Conservation (phyloP, 768 basidiomycete species). For the Pholiota conissans region DNA sequence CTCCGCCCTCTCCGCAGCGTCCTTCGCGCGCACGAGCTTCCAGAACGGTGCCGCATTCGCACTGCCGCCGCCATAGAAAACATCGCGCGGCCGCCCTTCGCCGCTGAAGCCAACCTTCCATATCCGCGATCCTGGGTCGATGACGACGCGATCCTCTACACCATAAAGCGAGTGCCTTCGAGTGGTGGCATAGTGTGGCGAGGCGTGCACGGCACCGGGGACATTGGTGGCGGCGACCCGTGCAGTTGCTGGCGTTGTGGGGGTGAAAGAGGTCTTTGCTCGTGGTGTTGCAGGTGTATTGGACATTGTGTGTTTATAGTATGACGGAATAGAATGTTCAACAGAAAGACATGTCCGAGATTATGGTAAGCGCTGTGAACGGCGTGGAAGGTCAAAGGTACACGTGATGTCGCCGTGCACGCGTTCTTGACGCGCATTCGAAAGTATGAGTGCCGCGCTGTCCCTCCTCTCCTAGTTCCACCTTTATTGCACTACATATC, state of each 20-base stretch:
- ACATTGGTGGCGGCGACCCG: slow-evolving; percentile 44
- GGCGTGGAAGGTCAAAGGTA: too few relatives aligned
- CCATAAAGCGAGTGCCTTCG: slow-evolving; percentile 94
- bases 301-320: slow-evolving; percentile 34
- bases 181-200: slow-evolving; percentile 83
- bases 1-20: slow-evolving; percentile 62
- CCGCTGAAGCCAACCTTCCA: slow-evolving; percentile 99
- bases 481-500: too few relatives aligned
- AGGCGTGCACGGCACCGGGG: slow-evolving; percentile 53
- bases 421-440: not conserved
- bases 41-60: slow-evolving; percentile 51
- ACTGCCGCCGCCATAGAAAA: slow-evolving; percentile 60
- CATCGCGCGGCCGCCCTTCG: slow-evolving; percentile 86
- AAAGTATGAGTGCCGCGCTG: not conserved
- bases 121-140: slow-evolving; percentile 90
- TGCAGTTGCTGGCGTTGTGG: slow-evolving; percentile 58
- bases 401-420: not conserved
- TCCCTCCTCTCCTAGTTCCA: too few relatives aligned
- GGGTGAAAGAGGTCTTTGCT: slow-evolving; percentile 32
- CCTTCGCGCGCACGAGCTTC: slow-evolving; percentile 56
- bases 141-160: slow-evolving; percentile 91
- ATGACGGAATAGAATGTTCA: not conserved
- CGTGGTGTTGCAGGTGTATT: slow-evolving; percentile 41
- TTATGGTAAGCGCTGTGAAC: too few relatives aligned
- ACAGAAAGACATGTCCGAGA: too few relatives aligned